Base-by-base conservation (phyloP, 2,329 filamentous ascomycete species). In the Phialemonium atrogriseum region DNA sequence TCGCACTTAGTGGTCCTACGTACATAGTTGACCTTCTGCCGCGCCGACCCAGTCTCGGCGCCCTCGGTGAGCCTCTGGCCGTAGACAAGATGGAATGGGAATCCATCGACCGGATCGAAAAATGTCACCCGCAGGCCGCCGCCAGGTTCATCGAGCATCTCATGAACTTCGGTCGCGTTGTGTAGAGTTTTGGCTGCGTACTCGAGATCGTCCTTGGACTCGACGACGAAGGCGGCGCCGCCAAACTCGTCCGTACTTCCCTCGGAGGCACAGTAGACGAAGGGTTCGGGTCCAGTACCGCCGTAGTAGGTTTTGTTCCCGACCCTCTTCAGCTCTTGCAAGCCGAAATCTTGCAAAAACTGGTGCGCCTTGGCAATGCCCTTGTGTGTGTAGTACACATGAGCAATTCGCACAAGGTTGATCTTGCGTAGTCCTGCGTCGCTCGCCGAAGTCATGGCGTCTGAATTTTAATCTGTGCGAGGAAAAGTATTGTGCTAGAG, bases 251-350 rank as follows among this genome's bases (percentile, higher is more conserved):
- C 55, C 39, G 58, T 47, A 16, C 44, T 38, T 1, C 63, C 60
- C 38, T 58, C 52, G 30, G 55, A 54, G 25, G 68, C 68, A 38
- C 68, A 70, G 32, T 75, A 62, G 3, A 73, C 55, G 46, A 68
- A 74, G 8, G 68, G 68, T 35, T 76, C 70, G 2, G 52, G 53
- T 4, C 72, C 70, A 41, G 73, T 75, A 14, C 73, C 72, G 27
- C 66, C 64, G 46, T 66, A 73, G 55, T 66, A 77, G 30, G 68
- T 60, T 31, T 51, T 58, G 29, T 62, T 52, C 10, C 48, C 52
- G n/a, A 2, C 46, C 35, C 28, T 44, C 48, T 34, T 54, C 50
- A 18, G 47, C 42, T 33, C 56, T 49, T 16, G 40, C 45, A 63
- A 56, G 33, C 60, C 60, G 32, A 64, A 64, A 42, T 62, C 60